Conservation (phyloP, 169 alveolate species). For the Plasmodium gallinaceum region DNA sequence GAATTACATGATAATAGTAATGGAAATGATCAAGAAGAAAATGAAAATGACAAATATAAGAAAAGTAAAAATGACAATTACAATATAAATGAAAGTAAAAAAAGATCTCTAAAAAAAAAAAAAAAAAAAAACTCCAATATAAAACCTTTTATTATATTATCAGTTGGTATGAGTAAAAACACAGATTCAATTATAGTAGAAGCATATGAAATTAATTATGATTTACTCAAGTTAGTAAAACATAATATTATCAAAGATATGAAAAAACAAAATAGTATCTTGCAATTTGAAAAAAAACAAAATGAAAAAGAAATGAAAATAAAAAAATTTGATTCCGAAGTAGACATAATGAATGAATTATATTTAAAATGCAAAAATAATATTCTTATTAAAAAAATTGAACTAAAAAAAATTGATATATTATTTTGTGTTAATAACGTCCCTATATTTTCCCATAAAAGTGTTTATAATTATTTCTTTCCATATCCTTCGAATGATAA, state of each 20-base stretch:
- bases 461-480: conserved; percentile 42
- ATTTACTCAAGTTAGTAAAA: conserved; percentile 45
- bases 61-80: background rate
- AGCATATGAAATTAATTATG: conserved; percentile 76
- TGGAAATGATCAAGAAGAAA: background rate
- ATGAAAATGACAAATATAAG: background rate
- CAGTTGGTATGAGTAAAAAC: conserved; percentile 69
- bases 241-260: conserved; percentile 63
- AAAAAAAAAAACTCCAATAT: conserved; percentile 17
- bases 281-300: conserved; percentile 57
- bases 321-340: conserved; percentile 62
- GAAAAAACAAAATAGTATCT: conserved; percentile 62
- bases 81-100: background rate
- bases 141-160: conserved; percentile 71
- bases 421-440: conserved; percentile 72
- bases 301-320: conserved; percentile 59
- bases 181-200: conserved; percentile 56
- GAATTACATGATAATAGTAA: background rate
- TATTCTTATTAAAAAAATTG: conserved; percentile 57
- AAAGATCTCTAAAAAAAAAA: conserved; percentile 29
- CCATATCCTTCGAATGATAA: conserved; percentile 62
- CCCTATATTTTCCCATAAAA: conserved; percentile 68
- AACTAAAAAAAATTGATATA: conserved; percentile 51
- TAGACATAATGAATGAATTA: conserved; percentile 74
- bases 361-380: conserved; percentile 70